Base-by-base conservation (phyloP, 1,284 basidiomycete genomes). In the Mycena citricolor region DNA sequence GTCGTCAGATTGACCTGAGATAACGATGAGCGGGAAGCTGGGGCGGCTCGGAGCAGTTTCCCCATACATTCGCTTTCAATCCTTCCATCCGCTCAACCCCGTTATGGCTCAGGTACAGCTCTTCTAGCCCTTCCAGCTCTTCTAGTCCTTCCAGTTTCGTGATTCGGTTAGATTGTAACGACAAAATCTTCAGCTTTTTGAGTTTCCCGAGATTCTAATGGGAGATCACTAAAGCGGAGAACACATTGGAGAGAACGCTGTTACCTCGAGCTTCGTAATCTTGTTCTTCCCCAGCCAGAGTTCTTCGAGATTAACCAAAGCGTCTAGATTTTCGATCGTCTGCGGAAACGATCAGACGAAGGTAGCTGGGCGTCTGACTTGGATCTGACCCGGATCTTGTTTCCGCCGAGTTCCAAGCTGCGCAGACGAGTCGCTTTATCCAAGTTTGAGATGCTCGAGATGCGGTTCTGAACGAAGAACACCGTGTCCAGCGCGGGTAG, bases 241-340 rank as follows among this genome's bases (percentile, higher is more conserved):
- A 30, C 29, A 30, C 31, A 34, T 13, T 55, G 31, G 8, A 52
- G n/a, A 37, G 12, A 24, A 1, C 23, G 20, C 11, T n/a, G 31
- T 16, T 49, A 88, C 91, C 72, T 95, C 86, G 1, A 99, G 74
- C 61, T 81, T 83, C 4, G 85, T 69, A 51, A 99, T 92, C 69
- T 98, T 97, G 66, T 99, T 99, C 73, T 99, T 99, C 8, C 95
- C 95, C 4, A 98, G 68, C 94, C 95, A 99, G 1, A 99, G 71
- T 57, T 98, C 94, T 54, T 94, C 89, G 8, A 99, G 69, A 49
- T 88, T 88, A 0, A 81, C 77, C 32, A 97, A 71, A 6, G 79
- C 75, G n/a, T 90, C 90, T 10, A 97, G 65, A 41, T 90, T 86
- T 62, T 98, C 93, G 50, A 99, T 94, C 66, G 74, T 79, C 91